Conservation (phyloP, 202 grass and related monocot genomes). For the Musa balbisiana region DNA sequence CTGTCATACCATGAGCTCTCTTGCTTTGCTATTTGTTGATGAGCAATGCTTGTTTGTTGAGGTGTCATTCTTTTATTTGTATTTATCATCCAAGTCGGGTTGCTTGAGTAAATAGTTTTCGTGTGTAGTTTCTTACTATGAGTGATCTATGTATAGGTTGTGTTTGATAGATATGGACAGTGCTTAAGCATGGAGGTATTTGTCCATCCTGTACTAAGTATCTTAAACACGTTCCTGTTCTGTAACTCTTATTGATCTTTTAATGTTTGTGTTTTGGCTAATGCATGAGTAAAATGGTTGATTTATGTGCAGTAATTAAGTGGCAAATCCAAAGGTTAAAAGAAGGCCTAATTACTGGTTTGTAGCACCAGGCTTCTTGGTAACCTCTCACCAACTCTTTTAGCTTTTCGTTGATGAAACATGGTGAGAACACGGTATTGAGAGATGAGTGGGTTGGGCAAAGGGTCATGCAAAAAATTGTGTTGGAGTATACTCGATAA, state of each 20-base stretch:
- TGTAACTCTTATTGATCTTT: not conserved
- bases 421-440: too few relatives aligned
- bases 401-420: too few relatives aligned
- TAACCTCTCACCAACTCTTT: too few relatives aligned
- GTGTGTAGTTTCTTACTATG: not conserved
- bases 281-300: not conserved
- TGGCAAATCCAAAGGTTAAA: too few relatives aligned
- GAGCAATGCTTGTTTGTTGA: constrained; percentile 2
- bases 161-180: not conserved
- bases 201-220: not conserved
- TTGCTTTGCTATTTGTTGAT: constrained; percentile 11
- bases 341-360: too few relatives aligned
- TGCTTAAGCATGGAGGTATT: not conserved
- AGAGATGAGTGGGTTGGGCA: too few relatives aligned
- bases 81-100: not conserved
- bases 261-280: not conserved
- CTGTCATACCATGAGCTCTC: not conserved
- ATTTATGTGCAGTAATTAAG: not conserved
- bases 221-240: not conserved
- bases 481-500: too few relatives aligned
- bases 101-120: not conserved
- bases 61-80: constrained; percentile 17
- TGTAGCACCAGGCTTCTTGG: too few relatives aligned
- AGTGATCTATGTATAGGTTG: constrained; percentile 6
- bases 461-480: too few relatives aligned